Evolutionary conservation across 352 stramenopile genomes (phyloP), one percentile per base, ranked within the genome.

Genomic region (Saprolegnia diclina): DNA sequence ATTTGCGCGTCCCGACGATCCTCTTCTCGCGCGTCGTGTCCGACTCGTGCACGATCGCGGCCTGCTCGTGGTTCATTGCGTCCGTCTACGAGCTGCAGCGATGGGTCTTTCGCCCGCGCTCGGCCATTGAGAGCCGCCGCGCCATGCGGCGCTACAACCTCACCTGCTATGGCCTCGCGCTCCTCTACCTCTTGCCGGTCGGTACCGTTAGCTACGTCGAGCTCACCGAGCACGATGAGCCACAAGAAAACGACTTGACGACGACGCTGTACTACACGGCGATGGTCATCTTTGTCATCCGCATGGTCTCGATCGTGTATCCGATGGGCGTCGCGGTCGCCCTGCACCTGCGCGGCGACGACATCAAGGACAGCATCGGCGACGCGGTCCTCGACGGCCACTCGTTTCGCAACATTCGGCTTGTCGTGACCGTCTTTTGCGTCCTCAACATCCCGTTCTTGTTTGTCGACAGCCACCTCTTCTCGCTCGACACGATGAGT

Each of bases 401-500:
- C 24, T 54, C 46, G 24, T 59, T 22, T 9, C 21, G 44, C 21
- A 26, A 35, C 14, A 37, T 14, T 37, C 59, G 24, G 18, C 22
- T 66, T 6, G 44, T 66, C 32, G 42, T 55, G 19, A 24, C 37
- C 16, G 13, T 66, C 16, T 66, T 66, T 59, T 66, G 14, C 46
- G 18, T 56, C 7, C 46, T 66, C 42, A 66, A 66, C 24, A 18
- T 55, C 11, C 59, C 59, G 14, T 62, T 50, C 59, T 37, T 66
- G n/a, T 13, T 66, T 21, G n/a, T 56, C 16, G 35, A 66, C 19
- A 45, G 21, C 19, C 32, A 38, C 24, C 24, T 54, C n/a, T 29
- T 54, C 46, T 54, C 46, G 46, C 46, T 59, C 22, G 32, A 14
- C 22, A 56, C 35, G 19, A 21, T 13, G 26, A 21, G 4, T 5